Evolutionary conservation across 2,329 filamentous ascomycete genomes (phyloP), one percentile per base, ranked within the genome.

Genomic region (Epicoccum sorghinum): DNA sequence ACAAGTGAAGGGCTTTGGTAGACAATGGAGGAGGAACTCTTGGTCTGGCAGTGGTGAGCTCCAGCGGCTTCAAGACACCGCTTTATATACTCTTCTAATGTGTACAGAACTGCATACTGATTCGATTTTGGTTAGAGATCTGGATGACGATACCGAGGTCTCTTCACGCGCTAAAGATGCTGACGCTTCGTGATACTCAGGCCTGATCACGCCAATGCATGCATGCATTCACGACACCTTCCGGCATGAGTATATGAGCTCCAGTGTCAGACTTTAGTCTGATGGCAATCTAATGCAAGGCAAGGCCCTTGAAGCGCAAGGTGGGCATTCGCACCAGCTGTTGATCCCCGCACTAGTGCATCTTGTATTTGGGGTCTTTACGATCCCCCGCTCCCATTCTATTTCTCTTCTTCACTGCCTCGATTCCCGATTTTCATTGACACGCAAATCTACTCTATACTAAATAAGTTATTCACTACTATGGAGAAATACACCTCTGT

Each of bases 401-500:
- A 12, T 35, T n/a, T 23, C 12, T 35, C 41, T 4, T 35, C 24
- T 24, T 18, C 25, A 13, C 29, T n/a, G 14, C 35, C 22, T 14
- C 18, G 7, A n/a, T 24, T 24, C 22, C 9, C 14, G 35, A 7
- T 29, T 24, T 35, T 24, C 6, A 29, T 7, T 29, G 9, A 29
- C 9, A 6, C 9, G 6, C 27, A 9, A 3, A 9, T 24, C 18
- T 25, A 24, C 42, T 35, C 4, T 22, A 14, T 9, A 29, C 27
- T 1, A 29, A 29, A 29, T 2, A 29, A 6, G 9, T 13, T 14
- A 35, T 24, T 18, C 4, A 24, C 23, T 18, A 36, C n/a, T 9
- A 45, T 45, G 42, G 42, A 45, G 23, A 45, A 45, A 29, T 45
- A 45, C 32, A n/a, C 42, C 4, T 35, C 29, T 13, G 23, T 45